Evolutionary conservation across 495 filamentous ascomycete genomes (phyloP), one percentile per base, ranked within the genome.

Genomic region (Xylaria telfairii): DNA sequence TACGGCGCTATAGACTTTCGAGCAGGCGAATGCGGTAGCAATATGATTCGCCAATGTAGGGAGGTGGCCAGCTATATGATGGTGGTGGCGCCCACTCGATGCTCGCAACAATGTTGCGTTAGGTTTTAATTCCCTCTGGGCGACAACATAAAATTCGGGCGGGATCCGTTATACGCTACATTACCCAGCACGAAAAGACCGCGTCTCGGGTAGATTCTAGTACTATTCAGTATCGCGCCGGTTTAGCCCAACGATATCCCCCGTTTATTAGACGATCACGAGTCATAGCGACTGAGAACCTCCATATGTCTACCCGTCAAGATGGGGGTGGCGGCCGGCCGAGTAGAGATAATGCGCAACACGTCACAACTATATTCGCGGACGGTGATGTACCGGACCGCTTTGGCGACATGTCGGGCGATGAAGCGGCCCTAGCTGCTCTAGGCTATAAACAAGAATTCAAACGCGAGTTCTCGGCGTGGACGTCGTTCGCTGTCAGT

Each of bases 371-470:
- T 1, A 83, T 92, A 13, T 84, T 93, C n/a, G 78, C 84, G 10
- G 84, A 88, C 65, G 89, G 90, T 47, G 91, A 92, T 68, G 75
- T 91, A 10, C 90, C 90, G 34, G 74, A 81, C 51, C 65, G 74
- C 44, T 60, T 80, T 54, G 74, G 76, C 30, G 79, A 79, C 19
- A 73, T 83, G 65, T 73, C 77, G 47, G 85, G 85, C 6, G 92
- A 94, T 76, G 92, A 93, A 73, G 86, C 90, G 65, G 87, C 90
- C 21, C 87, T 94, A 19, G 86, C 85, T 10, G 90, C 91, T 0
- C 82, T 94, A 53, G 92, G 92, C 19, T 93, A 93, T 77, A 92
- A 92, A 76, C 89, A 91, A 60, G 92, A 94, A 74, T 94, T 94
- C 83, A 93, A 92, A 80, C 84, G 92, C 71, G 92, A 94, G 73